Evolutionary conservation across 2,329 filamentous ascomycete species (phyloP), one percentile per base, ranked within the genome.

Genomic region (Alternaria hordeiaustralica): DNA sequence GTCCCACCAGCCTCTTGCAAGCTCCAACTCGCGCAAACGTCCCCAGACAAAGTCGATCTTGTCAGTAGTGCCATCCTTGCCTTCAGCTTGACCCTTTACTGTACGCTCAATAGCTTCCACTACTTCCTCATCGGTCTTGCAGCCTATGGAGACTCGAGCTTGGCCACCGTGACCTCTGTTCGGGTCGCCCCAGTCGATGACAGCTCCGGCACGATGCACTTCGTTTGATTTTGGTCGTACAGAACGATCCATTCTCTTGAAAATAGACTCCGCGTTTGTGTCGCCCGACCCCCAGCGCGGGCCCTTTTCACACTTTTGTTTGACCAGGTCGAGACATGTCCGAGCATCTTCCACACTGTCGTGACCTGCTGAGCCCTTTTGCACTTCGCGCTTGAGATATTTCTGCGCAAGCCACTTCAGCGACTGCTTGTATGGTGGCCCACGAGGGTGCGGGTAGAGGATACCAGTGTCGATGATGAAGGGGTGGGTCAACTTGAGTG

Each of bases 231-330:
- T 84, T 23, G 81, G 78, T 15, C 88, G 84, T 47, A 90, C 86
- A 4, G 86, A 66, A 20, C 83, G 79, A 50, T 74, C 87, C 5
- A 99, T 85, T 10, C 95, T 89, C 70, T 90, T 92, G 84, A 98
- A 99, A 54, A 99, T 89, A 70, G 93, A 95, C 81, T 99, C 96
- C 44, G 89, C 90, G 49, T 89, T 90, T 2, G 89, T 86, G 46
- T 97, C 93, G 54, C 88, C 88, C 0, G 90, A 91, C 36, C 93
- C 96, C 92, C 94, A 99, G 23, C 85, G 81, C 68, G 92, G 92
- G 44, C 96, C 96, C 80, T 92, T 96, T 79, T 98, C 94, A 78
- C 95, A 97, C 79, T 99, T 99, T 76, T 95, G 90, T 80, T 96
- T 97, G 51, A 98, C 89, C 2, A 99, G 89, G 73, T 98, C 94